These are phyloP conservation scores for Teratosphaeria viscida DNA, from an alignment of 2,329 filamentous ascomycete species.

Conservation along the genomic window DNA sequence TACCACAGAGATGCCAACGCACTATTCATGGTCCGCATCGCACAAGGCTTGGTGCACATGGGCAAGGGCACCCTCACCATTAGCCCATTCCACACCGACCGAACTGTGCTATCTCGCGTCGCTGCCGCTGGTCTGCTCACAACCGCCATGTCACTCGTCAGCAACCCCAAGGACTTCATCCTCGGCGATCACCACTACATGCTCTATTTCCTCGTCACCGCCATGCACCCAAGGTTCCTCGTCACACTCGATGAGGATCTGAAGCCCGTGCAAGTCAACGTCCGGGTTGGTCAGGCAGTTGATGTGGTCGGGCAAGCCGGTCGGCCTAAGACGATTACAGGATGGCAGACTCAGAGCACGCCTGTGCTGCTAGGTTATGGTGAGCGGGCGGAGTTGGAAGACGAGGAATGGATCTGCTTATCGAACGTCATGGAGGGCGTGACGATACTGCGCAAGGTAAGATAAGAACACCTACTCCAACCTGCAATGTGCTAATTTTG, in stretches of 20 bases:
- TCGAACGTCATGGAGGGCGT: slow-evolving; percentile 87
- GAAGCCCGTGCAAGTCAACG: slow-evolving; percentile 87
- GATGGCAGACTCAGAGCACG: slow-evolving; percentile 99
- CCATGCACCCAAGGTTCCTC: slow-evolving; percentile 94
- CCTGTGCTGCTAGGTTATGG: slow-evolving; percentile 90
- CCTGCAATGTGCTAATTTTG: slow-evolving; percentile 64
- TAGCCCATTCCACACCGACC: slow-evolving; percentile 98
- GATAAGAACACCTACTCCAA: slow-evolving; percentile 67
- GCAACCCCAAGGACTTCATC: slow-evolving; percentile 72
- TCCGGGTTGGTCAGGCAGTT: slow-evolving; percentile 93
- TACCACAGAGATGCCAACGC: slow-evolving; percentile 95
- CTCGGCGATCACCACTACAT: slow-evolving; percentile 74
- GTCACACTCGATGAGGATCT: slow-evolving; percentile 92
- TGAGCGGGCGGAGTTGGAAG: slow-evolving; percentile 90
- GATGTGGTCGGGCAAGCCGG: slow-evolving; percentile 97
- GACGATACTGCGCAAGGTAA: slow-evolving; percentile 93
- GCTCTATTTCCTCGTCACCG: slow-evolving; percentile 91
- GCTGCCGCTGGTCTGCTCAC: slow-evolving; percentile 80
- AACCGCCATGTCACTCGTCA: slow-evolving; percentile 86
- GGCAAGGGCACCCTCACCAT: slow-evolving; percentile 94
- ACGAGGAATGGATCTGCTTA: slow-evolving; percentile 91
- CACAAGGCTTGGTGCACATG: slow-evolving; percentile 95
- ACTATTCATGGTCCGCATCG: slow-evolving; percentile 97
- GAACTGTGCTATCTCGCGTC: slow-evolving; percentile 87
- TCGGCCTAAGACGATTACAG: slow-evolving; percentile 95